Evolutionary conservation across 257 asterid species (phyloP), one percentile per base, ranked within the genome.

Genomic region (Ocimum tenuiflorum): DNA sequence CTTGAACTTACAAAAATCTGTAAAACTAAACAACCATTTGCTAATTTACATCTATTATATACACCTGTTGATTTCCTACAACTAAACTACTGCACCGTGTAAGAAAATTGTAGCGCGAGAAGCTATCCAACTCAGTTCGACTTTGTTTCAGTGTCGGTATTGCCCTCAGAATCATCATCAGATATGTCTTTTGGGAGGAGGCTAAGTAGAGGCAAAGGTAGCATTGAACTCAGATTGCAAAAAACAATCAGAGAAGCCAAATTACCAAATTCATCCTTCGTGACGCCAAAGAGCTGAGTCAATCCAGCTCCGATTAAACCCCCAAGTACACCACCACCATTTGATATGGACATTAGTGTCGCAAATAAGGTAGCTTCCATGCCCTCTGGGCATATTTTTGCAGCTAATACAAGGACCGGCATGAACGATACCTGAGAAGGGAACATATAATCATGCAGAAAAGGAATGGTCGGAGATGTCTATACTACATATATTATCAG

Each of bases 301-400:
- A 91, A 71, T 59, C 89, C 96, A 5, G 95, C 96, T 46, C 97
- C 97, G 8, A 91, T 82, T 35, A 91, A 58, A 38, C 97, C 91
- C 4, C 97, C 97, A 2, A 86, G 73, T 18, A 91, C 96, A 53
- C 96, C 70, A 17, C 96, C 96, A 3, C 91, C 90, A 12, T 91
- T 91, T 2, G 88, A 91, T 70, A 90, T 78, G 57, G 97, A 87
- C 97, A 90, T 90, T 1, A 90, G 89, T 4, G 97, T 87, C 4
- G 97, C 97, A 8, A 90, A 90, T 13, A 90, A 94, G 20, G 97
- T 90, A 31, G 97, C 95, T 77, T 90, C 97, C 95, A 90, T 84
- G 69, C 95, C 97, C 54, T 62, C 78, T 0, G 96, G 97, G 72
- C 97, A 91, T 56, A 91, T 69, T 76, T 79, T 86, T 48, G 97